A percentile compares a stretch with the other conserved stretches of the same genome.
Evolutionary conservation across 202 grass and related monocot species (phyloP).

Genomic region (Panicum virgatum): DNA sequence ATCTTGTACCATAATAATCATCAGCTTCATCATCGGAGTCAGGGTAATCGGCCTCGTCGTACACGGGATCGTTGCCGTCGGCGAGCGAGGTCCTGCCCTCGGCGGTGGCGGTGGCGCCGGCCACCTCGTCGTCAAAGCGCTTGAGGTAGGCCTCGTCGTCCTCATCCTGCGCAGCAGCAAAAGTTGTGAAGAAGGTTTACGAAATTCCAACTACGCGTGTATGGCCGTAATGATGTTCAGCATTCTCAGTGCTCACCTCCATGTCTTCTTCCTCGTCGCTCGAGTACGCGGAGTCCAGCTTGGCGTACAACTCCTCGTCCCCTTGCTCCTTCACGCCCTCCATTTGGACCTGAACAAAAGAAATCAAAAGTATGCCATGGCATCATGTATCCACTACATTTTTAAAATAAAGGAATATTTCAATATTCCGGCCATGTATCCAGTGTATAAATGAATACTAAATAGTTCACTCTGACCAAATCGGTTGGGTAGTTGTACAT

Average conservation of each 20-base stretch:
- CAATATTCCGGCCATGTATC: too few relatives aligned
- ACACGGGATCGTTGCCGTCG: background rate
- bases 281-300: constrained; percentile 66
- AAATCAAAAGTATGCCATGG: background rate
- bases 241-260: constrained; percentile 44
- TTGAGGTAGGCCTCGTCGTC: constrained; percentile 51
- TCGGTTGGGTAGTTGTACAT: background rate
- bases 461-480: too few relatives aligned
- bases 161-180: constrained; percentile 42
- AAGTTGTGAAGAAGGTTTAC: background rate
- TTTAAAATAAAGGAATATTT: too few relatives aligned
- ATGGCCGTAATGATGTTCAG: background rate
- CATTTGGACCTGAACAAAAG: constrained; percentile 56
- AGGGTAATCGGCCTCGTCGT: constrained; percentile 13
- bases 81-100: background rate
- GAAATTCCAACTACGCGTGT: background rate
- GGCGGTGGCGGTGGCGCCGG: background rate
- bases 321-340: constrained; percentile 65
- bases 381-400: constrained; percentile 2
- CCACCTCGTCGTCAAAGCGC: constrained; percentile 29
- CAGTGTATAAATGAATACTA: background rate
- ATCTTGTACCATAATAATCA: too few relatives aligned
- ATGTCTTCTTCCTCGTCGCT: constrained; percentile 71
- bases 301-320: constrained; percentile 71
- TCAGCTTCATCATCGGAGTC: background rate